Evolutionary conservation across 768 basidiomycete genomes (phyloP).

Genomic region (Mycena rebaudengoi): DNA sequence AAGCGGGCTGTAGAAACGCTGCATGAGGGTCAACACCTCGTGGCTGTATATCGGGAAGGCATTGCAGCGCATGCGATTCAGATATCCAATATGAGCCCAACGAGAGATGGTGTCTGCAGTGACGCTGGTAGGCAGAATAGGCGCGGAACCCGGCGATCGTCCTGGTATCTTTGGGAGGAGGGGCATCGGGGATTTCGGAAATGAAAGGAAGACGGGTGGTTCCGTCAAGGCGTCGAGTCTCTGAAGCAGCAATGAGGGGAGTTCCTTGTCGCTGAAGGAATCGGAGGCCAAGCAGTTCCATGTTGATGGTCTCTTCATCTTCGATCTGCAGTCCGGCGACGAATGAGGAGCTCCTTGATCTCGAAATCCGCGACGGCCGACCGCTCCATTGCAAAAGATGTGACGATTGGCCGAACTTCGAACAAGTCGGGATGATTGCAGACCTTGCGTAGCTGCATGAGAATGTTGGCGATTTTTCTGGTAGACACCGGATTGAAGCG

Average conservation of each 20-base stretch:
- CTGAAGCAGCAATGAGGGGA: conserved; percentile 60
- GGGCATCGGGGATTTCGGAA: conserved; percentile 63
- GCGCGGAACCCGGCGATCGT: conserved; percentile 76
- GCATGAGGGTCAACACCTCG: conserved; percentile 54
- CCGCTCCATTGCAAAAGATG: conserved; percentile 76
- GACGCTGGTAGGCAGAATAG: conserved; percentile 59
- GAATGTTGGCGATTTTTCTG: conserved; percentile 91
- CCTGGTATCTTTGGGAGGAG: conserved; percentile 77
- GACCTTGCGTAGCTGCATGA: conserved; percentile 98
- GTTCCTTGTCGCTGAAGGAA: conserved; percentile 66
- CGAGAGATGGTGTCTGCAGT: conserved; percentile 60
- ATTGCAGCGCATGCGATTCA: conserved; percentile 78
- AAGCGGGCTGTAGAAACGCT: conserved; percentile 53
- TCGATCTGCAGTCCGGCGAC: conserved; percentile 74
- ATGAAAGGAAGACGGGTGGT: conserved; percentile 62
- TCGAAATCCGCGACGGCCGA: conserved; percentile 83
- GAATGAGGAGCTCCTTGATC: conserved; percentile 88
- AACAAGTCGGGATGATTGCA: conserved; percentile 95
- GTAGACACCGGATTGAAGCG: conserved; percentile 85
- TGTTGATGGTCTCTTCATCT: conserved; percentile 59
- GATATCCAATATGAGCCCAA: conserved; percentile 75
- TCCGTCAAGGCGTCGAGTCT: conserved; percentile 66
- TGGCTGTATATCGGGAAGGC: conserved; percentile 53
- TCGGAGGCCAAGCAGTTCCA: conserved; percentile 70
- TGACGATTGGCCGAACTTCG: conserved; percentile 86